Evolutionary conservation across 1,284 basidiomycete genomes (phyloP), one percentile per base, ranked within the genome.

Genomic region (Cryptococcus deneoformans): DNA sequence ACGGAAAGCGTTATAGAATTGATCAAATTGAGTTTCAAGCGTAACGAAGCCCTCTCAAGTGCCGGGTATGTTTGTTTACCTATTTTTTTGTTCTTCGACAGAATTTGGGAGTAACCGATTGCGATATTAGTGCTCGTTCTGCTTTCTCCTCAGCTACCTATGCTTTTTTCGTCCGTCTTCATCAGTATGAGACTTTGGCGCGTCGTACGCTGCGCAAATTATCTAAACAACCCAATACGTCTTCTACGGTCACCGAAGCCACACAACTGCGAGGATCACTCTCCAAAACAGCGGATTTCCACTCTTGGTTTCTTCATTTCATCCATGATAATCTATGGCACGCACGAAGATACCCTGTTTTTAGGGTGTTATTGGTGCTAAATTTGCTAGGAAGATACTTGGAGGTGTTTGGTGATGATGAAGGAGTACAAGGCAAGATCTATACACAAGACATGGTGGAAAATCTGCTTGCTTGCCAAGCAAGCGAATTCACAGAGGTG

Each of bases 381-480:
- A 63, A 59, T 24, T 43, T 69, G 5, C 48, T 72, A 11, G 55
- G 49, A 20, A 45, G 65, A 3, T 72, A 72, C 45, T 46, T 75
- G 40, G 69, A 69, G n/a, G 61, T 72, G 5, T 72, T 71, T 50
- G 62, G 64, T 3, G 52, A 58, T 1, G 45, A 56, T 0, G 45
- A 34, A 1, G 53, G 50, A 1, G 49, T 61, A 1, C 61, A 64
- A 29, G 36, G 46, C 36, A 39, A 9, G 10, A 61, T 75, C 3
- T 75, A 61, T 60, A 73, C 73, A 1, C 51, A 61, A n/a, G 58
- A 63, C 6, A 61, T 67, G 8, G 66, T 76, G 37, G 61, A 67
- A 6, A 54, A 61, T 34, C 60, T 78, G n/a, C 50, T 77, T 8
- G 66, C 63, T 0, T 78, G 77, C 58, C 72, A 77, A 47, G 64